Conservation (phyloP, 2,329 filamentous ascomycete genomes). For the Sporothrix humicola region DNA sequence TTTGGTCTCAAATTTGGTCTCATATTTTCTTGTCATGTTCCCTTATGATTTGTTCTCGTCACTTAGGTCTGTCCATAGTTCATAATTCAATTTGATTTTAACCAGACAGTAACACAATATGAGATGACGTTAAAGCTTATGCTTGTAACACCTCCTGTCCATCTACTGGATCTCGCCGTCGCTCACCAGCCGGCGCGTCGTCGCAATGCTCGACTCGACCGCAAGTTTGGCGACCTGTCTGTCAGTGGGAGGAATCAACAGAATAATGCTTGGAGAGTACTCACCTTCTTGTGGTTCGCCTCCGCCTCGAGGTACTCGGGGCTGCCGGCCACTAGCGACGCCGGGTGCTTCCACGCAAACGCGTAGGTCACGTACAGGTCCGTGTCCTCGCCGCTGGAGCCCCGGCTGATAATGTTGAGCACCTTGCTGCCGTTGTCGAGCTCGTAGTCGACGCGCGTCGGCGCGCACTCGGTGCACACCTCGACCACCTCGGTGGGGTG, state of each 20-base stretch:
- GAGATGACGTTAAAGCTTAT: background rate
- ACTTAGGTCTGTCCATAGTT: background rate
- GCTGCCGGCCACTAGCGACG: slow-evolving; percentile 37
- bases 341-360: slow-evolving; percentile 44
- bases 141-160: background rate
- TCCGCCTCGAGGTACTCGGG: slow-evolving; percentile 38
- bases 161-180: slow-evolving; percentile 22
- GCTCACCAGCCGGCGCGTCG: slow-evolving; percentile 23
- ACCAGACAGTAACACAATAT: background rate
- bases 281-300: slow-evolving; percentile 38
- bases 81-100: background rate
- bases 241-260: no score
- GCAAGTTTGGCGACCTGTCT: slow-evolving; percentile 11
- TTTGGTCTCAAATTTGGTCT: background rate
- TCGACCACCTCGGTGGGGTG: slow-evolving; percentile 39
- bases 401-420: slow-evolving; percentile 43
- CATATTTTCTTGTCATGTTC: no score
- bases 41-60: no score
- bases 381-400: slow-evolving; percentile 38
- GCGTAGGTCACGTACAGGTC: slow-evolving; percentile 46
- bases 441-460: slow-evolving; percentile 43
- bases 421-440: slow-evolving; percentile 45
- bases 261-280: no score
- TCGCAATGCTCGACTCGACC: slow-evolving; percentile 26
- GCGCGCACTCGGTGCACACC: slow-evolving; percentile 43